Percentiles rank a stretch among this genome's conserved stretches.
Conservation (phyloP, 805 yeast genomes). For the Ascoidea rubescens region DNA sequence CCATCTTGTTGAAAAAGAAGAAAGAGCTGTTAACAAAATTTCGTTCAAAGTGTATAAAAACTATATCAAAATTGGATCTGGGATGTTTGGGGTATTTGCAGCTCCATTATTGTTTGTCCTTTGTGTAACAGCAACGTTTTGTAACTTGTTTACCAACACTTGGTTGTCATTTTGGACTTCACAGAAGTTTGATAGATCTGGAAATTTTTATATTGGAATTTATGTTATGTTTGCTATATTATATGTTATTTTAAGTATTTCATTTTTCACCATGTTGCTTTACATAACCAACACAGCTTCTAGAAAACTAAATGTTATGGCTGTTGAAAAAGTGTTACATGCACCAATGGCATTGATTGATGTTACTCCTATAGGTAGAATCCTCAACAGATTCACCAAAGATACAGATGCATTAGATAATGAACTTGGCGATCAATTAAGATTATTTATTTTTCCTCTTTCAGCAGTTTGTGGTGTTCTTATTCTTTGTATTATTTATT, state of each 20-base stretch:
- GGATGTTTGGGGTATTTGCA: constrained; percentile 22
- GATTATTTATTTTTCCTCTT: constrained; percentile 42
- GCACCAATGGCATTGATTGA: constrained; percentile 77
- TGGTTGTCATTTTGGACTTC: constrained; percentile 81
- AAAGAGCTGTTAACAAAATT: constrained; percentile 43
- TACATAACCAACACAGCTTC: constrained; percentile 42
- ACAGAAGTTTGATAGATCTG: constrained; percentile 31
- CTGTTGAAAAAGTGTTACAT: constrained; percentile 44
- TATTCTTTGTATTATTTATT: constrained; percentile 50
- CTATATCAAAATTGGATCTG: constrained; percentile 44
- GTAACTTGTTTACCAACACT: constrained; percentile 46
- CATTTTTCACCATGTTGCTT: constrained; percentile 31
- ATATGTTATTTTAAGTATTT: constrained; percentile 27
- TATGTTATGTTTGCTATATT: constrained; percentile 48
- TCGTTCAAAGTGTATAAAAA: constrained; percentile 30
- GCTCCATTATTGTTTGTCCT: constrained; percentile 17
- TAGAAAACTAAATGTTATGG: constrained; percentile 39
- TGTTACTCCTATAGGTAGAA: constrained; percentile 76
- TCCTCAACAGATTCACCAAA: constrained; percentile 70
- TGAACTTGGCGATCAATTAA: constrained; percentile 56
- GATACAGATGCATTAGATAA: constrained; percentile 78
- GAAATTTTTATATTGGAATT: constrained; percentile 59
- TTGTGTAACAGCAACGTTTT: constrained; percentile 28
- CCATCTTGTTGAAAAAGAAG: constrained; percentile 33
- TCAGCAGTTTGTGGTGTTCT: constrained; percentile 47